Evolutionary conservation across 495 filamentous ascomycete species (phyloP).

Genomic region (Aspergillus ellipticus): DNA sequence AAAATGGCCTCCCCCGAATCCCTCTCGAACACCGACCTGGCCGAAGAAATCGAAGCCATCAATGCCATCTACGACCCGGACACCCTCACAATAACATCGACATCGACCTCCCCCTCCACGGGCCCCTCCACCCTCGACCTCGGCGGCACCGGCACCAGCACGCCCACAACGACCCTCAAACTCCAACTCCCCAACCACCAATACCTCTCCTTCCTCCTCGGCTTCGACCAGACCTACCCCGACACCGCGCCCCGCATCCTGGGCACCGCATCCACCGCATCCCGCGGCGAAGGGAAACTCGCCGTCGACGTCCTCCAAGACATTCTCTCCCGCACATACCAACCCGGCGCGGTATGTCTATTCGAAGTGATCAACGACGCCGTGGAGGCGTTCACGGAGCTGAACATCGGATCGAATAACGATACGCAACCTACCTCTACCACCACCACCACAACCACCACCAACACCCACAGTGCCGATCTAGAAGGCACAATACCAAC

Average conservation of each 20-base stretch:
- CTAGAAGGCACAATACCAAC: neutral
- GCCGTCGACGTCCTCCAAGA: slow-evolving; percentile 63
- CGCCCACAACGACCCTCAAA: slow-evolving; percentile 29
- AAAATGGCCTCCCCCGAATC: slow-evolving; percentile 16
- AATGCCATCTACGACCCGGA: slow-evolving; percentile 85
- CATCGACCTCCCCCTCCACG: slow-evolving; percentile 34
- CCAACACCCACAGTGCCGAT: too few relatives aligned
- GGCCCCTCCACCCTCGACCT: slow-evolving; percentile 44
- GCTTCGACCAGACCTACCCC: slow-evolving; percentile 72
- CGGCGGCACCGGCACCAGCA: slow-evolving; percentile 17
- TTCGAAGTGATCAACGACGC: slow-evolving; percentile 76
- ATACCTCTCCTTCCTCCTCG: slow-evolving; percentile 55
- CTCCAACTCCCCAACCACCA: slow-evolving; percentile 41
- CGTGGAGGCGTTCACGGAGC: slow-evolving; percentile 39
- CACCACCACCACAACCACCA: slow-evolving; percentile 1
- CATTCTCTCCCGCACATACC: slow-evolving; percentile 61
- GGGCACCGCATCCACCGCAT: slow-evolving; percentile 52
- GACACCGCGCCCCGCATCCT: slow-evolving; percentile 63
- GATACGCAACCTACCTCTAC: neutral
- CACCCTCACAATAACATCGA: slow-evolving; percentile 49
- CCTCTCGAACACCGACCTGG: slow-evolving; percentile 57
- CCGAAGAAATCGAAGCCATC: slow-evolving; percentile 82
- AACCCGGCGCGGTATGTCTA: slow-evolving; percentile 75
- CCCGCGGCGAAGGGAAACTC: slow-evolving; percentile 62
- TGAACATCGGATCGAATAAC: slow-evolving; percentile 37